Evolutionary conservation across 768 basidiomycete genomes (phyloP).

Genomic region (Leccinum uliginosum): DNA sequence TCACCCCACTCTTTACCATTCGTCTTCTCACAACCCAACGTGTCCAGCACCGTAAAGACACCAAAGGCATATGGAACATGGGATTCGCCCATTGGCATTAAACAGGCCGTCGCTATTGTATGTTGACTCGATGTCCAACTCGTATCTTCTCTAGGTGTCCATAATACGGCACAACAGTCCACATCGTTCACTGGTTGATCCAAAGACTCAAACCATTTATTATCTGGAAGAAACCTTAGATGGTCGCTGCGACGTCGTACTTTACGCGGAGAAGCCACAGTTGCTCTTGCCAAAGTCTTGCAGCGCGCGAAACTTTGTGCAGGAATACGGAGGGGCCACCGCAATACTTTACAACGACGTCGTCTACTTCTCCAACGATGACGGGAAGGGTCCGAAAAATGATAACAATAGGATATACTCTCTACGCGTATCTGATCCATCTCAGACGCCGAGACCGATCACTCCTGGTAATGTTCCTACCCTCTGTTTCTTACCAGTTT

Average conservation of each 20-base stretch:
- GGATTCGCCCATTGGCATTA: slow-evolving; percentile 51
- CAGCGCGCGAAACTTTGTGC: slow-evolving; percentile 52
- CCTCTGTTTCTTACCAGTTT: too few species aligned
- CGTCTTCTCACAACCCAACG: not conserved
- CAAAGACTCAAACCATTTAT: slow-evolving; percentile 40
- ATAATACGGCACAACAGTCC: slow-evolving; percentile 12
- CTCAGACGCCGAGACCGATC: slow-evolving; percentile 31
- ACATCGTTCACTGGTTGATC: slow-evolving; percentile 45
- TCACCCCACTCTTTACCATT: too few species aligned
- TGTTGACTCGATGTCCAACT: not conserved
- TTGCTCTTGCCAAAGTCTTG: slow-evolving; percentile 51
- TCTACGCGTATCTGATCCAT: slow-evolving; percentile 27
- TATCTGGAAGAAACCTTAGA: slow-evolving; percentile 54
- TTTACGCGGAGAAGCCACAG: slow-evolving; percentile 37
- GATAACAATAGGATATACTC: slow-evolving; percentile 46
- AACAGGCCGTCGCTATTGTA: slow-evolving; percentile 43
- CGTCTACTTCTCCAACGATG: slow-evolving; percentile 55
- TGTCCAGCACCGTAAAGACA: not conserved
- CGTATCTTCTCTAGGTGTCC: too few species aligned
- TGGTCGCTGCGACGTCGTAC: slow-evolving; percentile 46
- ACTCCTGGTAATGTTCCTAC: slow-evolving; percentile 50
- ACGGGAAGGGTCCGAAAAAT: slow-evolving; percentile 7
- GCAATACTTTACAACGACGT: slow-evolving; percentile 44
- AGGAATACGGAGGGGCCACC: slow-evolving; percentile 68
- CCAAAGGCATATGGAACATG: slow-evolving; percentile 56